phyloP scores from a whole-genome alignment of 805 yeast genomes.

The Helenozyma baotianmanensis region DNA sequence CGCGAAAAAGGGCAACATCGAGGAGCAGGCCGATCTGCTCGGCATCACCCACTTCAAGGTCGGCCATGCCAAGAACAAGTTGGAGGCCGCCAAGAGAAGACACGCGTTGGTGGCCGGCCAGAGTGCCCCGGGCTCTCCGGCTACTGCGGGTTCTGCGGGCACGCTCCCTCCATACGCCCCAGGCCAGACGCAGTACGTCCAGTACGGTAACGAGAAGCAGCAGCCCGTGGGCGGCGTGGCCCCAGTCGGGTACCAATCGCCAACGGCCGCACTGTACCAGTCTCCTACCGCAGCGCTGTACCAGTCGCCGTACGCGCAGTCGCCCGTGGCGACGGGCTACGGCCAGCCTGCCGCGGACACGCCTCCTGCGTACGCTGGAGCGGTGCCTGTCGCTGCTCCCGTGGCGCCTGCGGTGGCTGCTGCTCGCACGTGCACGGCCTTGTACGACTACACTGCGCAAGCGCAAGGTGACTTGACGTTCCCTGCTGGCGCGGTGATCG shows the following conservation, averaged over 20 bases:
- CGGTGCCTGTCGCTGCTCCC: conserved; percentile 11
- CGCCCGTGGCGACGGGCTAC: conserved; percentile 16
- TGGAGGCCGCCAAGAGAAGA: conserved; percentile 78
- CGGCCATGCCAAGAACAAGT: conserved; percentile 80
- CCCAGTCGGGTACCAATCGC: conserved; percentile 9
- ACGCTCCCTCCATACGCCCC: conserved; percentile 36
- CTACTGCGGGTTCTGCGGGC: conserved; percentile 20
- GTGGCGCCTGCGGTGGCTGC: conserved; percentile 19
- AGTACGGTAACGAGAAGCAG: conserved; percentile 13
- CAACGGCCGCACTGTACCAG: conserved; percentile 20
- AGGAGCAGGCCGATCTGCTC: conserved; percentile 83
- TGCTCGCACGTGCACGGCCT: conserved; percentile 68
- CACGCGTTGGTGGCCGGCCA: conserved; percentile 44
- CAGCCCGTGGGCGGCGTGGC: conserved; percentile 3
- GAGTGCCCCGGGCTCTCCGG: conserved; percentile 15
- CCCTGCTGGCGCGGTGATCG: conserved; percentile 83
- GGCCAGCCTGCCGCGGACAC: conserved; percentile 6
- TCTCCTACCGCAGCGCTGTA: conserved; percentile 2
- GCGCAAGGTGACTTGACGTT: conserved; percentile 88
- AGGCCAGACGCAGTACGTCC: conserved; percentile 17
- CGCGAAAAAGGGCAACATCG: conserved; percentile 83
- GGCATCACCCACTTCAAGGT: conserved; percentile 88
- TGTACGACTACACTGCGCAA: conserved; percentile 89
- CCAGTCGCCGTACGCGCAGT: conserved; percentile 6
- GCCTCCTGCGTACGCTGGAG: conserved; percentile 1